A percentile compares a stretch with the other conserved stretches of the same genome.
These are phyloP conservation scores for Tolypocladium paradoxum DNA, from an alignment of 2,329 filamentous ascomycete species.

Conservation along the genomic window DNA sequence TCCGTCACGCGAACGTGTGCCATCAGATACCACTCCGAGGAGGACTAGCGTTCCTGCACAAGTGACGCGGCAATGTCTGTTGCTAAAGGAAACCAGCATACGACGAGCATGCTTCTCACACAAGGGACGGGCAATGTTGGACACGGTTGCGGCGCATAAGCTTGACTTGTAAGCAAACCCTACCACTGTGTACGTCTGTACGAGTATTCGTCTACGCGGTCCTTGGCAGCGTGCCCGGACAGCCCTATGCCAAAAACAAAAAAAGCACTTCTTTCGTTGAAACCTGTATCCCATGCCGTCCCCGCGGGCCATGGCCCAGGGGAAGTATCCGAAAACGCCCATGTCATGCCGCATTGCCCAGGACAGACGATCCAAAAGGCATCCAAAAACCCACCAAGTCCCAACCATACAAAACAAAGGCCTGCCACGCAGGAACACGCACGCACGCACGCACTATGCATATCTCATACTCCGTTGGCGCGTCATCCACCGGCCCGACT, in stretches of 20 bases:
- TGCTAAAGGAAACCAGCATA: too few species aligned
- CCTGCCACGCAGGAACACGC: not conserved
- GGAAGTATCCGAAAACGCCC: slow-evolving; percentile 1
- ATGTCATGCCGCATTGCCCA: not conserved
- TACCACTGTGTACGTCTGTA: not conserved
- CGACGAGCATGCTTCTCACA: too few species aligned
- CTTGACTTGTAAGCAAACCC: not conserved
- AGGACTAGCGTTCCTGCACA: too few species aligned
- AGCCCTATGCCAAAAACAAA: not conserved
- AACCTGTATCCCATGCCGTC: not conserved
- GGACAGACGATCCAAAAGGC: not conserved
- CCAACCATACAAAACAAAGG: not conserved
- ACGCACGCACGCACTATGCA: slow-evolving; percentile 10
- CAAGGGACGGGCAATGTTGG: not conserved
- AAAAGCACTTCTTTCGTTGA: not conserved
- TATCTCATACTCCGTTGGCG: slow-evolving; percentile 18
- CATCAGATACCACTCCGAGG: too few species aligned
- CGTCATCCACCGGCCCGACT: slow-evolving; percentile 5
- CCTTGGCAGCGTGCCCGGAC: not conserved
- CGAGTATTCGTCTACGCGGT: not conserved
- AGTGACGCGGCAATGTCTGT: too few species aligned
- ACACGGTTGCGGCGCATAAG: not conserved
- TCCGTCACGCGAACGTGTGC: too few species aligned
- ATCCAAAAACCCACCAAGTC: not conserved
- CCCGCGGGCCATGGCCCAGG: not conserved